Base-by-base conservation (phyloP, 2,329 filamentous ascomycete species). In the Xylogone sp. region DNA sequence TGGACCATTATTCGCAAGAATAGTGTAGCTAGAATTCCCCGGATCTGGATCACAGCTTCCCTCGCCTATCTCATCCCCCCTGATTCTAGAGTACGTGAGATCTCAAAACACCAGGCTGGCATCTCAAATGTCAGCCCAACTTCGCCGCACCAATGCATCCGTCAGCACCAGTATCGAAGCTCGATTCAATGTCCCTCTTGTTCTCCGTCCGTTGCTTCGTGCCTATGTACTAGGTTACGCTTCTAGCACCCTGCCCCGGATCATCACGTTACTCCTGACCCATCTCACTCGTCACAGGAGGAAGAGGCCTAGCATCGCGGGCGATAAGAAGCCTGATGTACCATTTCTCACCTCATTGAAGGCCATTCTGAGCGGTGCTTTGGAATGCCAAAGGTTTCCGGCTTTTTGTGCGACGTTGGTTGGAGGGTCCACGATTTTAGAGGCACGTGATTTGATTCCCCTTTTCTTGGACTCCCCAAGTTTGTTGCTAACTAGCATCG, bases 191-290 rank as follows among this genome's bases (percentile, higher is more conserved):
- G 49, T 84, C 43, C 79, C 81, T 24, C 71, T 76, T 12, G 55
- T 74, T 42, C 66, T 85, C 27, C 75, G 78, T 48, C 82, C 83
- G 16, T 65, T 83, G 21, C 60, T 83, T 49, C 76, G 81, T 53
- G 82, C 83, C 45, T 86, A 83, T 65, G 62, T 82, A 13, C 61
- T 85, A 29, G 82, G 82, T 24, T 86, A 84, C 69, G 76, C 75
- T 18, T 84, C 81, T 48, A 73, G 76, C 29, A 79, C 84, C 7
- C 75, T 71, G 22, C 82, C 82, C 12, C 73, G 81, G 53, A 65
- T 85, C 20, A 61, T 83, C 56, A 78, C 77, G 2, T 65, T 84
- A 53, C 56, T 83, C 24, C 62, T 83, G 49, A 74, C 78, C 56
- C 71, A 77, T 60, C 62, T 78, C 55, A 71, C 34, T 16, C 34